Percentiles rank a stretch among this genome's conserved stretches.
Evolutionary conservation across 176 grass and related monocot species (phyloP).

Genomic region (Puccinellia tenuiflora): DNA sequence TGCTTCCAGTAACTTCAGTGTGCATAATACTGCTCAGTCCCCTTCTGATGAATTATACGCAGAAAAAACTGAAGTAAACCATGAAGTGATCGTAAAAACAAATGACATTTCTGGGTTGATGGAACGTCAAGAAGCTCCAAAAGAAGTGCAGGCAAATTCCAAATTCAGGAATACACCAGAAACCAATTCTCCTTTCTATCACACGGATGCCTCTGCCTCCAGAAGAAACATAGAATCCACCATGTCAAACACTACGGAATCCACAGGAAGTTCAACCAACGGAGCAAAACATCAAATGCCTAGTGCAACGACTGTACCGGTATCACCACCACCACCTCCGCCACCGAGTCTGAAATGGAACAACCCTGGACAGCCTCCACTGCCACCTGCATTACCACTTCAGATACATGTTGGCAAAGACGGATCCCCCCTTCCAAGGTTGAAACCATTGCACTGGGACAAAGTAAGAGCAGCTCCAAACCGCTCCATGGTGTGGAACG

Average conservation of each 20-base stretch:
- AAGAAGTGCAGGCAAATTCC: background rate
- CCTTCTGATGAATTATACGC: background rate
- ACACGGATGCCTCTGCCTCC: background rate
- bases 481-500: constrained; percentile 84
- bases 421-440: constrained; percentile 54
- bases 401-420: constrained; percentile 40
- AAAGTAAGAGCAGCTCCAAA: constrained; percentile 80
- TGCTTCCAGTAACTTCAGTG: background rate
- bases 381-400: constrained; percentile 39
- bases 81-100: background rate
- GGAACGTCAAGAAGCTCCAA: background rate
- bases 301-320: background rate
- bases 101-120: background rate
- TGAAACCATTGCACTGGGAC: constrained; percentile 96
- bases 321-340: constrained; percentile 48
- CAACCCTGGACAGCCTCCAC: constrained; percentile 24
- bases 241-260: background rate
- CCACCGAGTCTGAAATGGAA: constrained; percentile 27
- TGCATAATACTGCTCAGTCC: background rate
- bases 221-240: background rate
- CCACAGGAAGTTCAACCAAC: constrained; percentile 3
- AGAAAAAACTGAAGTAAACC: background rate
- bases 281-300: background rate
- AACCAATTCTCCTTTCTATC: background rate
- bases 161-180: background rate